A percentile compares a stretch with the other conserved stretches of the same genome.
These are phyloP conservation scores for Castanopsis chinensis DNA, from an alignment of 306 rosid genomes.

Conservation along the genomic window DNA sequence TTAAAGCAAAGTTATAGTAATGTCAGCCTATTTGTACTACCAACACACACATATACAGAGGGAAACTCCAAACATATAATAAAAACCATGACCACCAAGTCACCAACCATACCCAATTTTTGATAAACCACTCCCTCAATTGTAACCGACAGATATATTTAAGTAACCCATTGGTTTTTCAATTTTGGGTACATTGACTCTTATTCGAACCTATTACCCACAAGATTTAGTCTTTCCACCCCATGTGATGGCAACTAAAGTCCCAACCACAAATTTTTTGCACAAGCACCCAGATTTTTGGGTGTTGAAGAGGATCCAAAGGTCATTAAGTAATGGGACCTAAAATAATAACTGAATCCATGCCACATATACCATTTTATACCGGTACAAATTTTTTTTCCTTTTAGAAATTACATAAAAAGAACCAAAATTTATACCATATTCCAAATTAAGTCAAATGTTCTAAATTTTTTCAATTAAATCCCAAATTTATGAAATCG, in stretches of 20 bases:
- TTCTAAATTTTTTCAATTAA: no score
- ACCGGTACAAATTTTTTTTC: background rate
- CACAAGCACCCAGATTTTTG: no score
- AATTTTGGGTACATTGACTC: constrained; percentile 19
- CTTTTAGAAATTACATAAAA: no score
- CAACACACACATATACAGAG: constrained; percentile 26
- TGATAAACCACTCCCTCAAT: constrained; percentile 2
- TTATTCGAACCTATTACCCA: background rate
- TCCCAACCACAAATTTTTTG: background rate
- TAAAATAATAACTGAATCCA: background rate
- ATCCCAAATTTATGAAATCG: no score
- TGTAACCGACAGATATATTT: constrained; percentile 31
- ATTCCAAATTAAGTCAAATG: no score
- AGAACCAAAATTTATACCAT: no score
- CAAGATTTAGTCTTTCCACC: background rate
- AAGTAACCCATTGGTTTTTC: constrained; percentile 34
- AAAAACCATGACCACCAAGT: constrained; percentile 13
- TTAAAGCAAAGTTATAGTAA: constrained; percentile 37
- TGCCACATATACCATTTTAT: constrained; percentile 43
- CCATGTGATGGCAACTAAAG: constrained; percentile 24
- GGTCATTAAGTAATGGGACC: constrained; percentile 36
- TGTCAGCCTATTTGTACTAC: constrained; percentile 20
- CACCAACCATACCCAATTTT: background rate
- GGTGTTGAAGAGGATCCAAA: constrained; percentile 15
- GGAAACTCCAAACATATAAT: background rate